A percentile compares a stretch with the other conserved stretches of the same genome.
Conservation (phyloP, 2,329 filamentous ascomycete species). For the Penicillium sp. region DNA sequence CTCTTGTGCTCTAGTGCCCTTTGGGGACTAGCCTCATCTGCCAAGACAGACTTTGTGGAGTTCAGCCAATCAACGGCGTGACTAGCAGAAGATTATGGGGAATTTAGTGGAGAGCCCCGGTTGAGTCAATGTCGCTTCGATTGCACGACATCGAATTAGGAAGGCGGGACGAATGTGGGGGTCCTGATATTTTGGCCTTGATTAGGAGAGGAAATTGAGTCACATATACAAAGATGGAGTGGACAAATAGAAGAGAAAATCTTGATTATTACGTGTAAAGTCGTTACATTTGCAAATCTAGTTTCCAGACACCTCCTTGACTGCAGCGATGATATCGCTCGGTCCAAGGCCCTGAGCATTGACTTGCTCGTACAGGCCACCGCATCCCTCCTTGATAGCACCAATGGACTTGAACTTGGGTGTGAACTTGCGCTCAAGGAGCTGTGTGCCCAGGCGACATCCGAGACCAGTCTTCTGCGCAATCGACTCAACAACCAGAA, state of each 20-base stretch:
- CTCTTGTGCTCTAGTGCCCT: background rate
- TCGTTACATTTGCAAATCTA: conserved; percentile 6
- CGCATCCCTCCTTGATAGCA: conserved; percentile 38
- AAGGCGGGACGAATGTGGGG: background rate
- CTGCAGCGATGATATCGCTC: conserved; percentile 30
- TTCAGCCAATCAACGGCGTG: background rate
- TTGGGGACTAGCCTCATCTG: background rate
- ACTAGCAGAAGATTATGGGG: background rate
- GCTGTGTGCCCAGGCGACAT: conserved; percentile 34
- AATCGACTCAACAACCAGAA: conserved; percentile 38
- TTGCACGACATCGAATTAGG: background rate
- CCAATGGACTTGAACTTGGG: conserved; percentile 39
- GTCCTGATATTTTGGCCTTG: background rate
- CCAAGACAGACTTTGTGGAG: background rate
- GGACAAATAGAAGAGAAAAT: background rate
- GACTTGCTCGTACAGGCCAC: conserved; percentile 39
- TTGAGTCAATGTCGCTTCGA: background rate
- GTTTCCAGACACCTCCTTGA: conserved; percentile 26
- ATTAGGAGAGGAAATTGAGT: background rate
- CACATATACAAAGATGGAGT: background rate
- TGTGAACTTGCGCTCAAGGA: conserved; percentile 36
- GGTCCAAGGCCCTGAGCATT: conserved; percentile 38
- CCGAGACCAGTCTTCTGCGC: conserved; percentile 42
- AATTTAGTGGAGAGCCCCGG: background rate
- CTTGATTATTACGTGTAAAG: background rate